These are phyloP conservation scores for Huntiella decipiens DNA, from an alignment of 2,329 filamentous ascomycete species.

Conservation along the genomic window DNA sequence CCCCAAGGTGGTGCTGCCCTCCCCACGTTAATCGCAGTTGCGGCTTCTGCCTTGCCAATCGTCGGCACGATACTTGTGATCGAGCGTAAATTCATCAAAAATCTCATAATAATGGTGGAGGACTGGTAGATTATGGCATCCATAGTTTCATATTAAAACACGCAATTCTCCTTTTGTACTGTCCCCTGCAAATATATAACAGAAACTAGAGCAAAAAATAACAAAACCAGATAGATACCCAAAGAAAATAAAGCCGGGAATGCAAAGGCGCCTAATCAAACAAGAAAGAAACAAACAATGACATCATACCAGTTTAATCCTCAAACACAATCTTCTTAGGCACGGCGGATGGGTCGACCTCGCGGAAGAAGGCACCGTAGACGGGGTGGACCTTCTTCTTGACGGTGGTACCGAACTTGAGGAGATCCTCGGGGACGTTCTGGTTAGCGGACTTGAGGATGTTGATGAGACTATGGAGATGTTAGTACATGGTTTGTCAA, in stretches of 20 bases:
- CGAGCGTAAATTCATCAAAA: too few relatives aligned
- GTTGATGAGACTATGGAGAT: conserved; percentile 54
- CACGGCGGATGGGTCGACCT: conserved; percentile 64
- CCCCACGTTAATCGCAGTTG: conserved; percentile 27
- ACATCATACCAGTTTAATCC: conserved; percentile 6
- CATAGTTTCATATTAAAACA: too few relatives aligned
- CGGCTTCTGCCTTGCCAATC: conserved; percentile 21
- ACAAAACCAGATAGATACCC: conserved; percentile 2
- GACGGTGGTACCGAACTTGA: conserved; percentile 94
- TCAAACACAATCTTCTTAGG: conserved; percentile 83
- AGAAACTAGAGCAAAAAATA: neutral
- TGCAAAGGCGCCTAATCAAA: neutral
- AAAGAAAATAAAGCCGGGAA: neutral
- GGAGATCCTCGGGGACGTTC: conserved; percentile 67
- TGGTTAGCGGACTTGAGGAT: conserved; percentile 88
- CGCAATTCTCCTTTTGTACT: too few relatives aligned
- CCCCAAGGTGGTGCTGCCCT: neutral
- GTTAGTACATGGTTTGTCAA: neutral
- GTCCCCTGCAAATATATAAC: too few relatives aligned
- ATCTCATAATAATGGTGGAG: too few relatives aligned
- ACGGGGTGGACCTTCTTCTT: conserved; percentile 97
- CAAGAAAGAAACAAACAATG: neutral
- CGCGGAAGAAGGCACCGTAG: conserved; percentile 91
- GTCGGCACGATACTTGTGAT: too few relatives aligned
- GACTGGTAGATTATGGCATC: too few relatives aligned